phyloP scores from a whole-genome alignment of 78 protist genomes.

The Emiliania huxleyi region DNA sequence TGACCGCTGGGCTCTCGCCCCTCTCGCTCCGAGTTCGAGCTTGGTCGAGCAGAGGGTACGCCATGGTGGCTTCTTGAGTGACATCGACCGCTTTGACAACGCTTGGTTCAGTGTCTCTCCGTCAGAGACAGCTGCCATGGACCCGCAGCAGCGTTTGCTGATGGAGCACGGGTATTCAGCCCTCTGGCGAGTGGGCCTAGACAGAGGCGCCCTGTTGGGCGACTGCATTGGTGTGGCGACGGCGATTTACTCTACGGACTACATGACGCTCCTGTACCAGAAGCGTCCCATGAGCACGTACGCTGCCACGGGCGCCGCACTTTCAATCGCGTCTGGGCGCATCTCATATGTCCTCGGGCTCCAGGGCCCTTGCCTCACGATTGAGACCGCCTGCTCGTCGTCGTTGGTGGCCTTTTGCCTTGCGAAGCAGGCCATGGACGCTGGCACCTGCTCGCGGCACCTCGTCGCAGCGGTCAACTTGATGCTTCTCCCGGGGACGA shows the following conservation, averaged over 20 bases:
- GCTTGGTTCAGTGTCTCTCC: not conserved
- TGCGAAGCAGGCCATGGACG: no score
- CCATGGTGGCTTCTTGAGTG: not conserved
- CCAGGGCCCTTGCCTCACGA: no score
- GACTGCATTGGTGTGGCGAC: not conserved
- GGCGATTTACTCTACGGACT: not conserved
- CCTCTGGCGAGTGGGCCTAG: not conserved
- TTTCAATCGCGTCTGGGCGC: slow-evolving; percentile 41
- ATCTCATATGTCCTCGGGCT: slow-evolving; percentile 71
- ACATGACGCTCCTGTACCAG: not conserved
- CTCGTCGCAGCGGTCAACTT: no score
- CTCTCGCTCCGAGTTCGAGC: no score
- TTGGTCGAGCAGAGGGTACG: not conserved
- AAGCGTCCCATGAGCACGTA: not conserved
- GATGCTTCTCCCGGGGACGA: no score
- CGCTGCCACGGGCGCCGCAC: not conserved
- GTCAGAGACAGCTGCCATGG: not conserved
- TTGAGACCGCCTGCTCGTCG: no score
- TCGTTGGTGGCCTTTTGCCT: no score
- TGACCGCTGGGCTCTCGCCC: not conserved
- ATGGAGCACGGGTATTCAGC: not conserved
- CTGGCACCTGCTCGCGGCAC: no score
- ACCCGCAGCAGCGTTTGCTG: slow-evolving; percentile 12
- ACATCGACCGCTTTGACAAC: not conserved
- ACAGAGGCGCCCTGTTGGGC: not conserved